Conservation (phyloP, 2,329 filamentous ascomycete genomes). For the Fusarium anthophilum region DNA sequence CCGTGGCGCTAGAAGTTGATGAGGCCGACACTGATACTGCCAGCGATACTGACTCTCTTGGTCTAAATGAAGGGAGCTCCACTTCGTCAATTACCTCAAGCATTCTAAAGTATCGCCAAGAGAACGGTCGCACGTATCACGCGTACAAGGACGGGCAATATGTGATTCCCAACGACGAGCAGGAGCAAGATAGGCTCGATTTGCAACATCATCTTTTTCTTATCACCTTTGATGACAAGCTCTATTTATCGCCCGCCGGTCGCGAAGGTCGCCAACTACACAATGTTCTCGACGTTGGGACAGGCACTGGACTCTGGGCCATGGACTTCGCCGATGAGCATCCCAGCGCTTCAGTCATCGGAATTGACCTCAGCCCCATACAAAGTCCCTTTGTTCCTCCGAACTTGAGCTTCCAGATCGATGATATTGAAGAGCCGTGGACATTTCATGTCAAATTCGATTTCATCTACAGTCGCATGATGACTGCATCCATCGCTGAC, state of each 20-base stretch:
- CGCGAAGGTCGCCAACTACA: constrained; percentile 11
- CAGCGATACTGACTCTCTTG: not conserved
- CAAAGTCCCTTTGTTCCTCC: constrained; percentile 35
- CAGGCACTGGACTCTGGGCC: constrained; percentile 43
- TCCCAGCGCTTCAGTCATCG: constrained; percentile 27
- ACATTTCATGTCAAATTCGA: constrained; percentile 37
- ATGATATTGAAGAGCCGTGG: constrained; percentile 42
- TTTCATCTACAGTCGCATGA: constrained; percentile 42
- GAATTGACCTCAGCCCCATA: constrained; percentile 39
- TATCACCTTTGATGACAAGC: constrained; percentile 40
- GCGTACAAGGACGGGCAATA: constrained; percentile 41
- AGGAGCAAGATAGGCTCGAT: constrained; percentile 35
- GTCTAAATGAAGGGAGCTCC: not conserved
- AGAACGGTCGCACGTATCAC: constrained; percentile 45
- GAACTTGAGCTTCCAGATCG: constrained; percentile 40
- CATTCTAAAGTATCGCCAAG: constrained; percentile 38
- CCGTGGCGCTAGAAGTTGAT: constrained; percentile 5
- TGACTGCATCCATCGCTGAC: constrained; percentile 33
- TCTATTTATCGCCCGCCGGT: constrained; percentile 33
- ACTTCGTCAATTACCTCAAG: constrained; percentile 37
- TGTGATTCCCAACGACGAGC: constrained; percentile 28
- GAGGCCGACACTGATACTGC: not conserved
- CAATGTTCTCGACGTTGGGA: constrained; percentile 42
- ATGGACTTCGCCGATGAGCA: constrained; percentile 41
- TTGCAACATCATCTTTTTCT: constrained; percentile 39